Conservation (phyloP, 2,329 filamentous ascomycete genomes). For the Aureobasidium sp. region DNA sequence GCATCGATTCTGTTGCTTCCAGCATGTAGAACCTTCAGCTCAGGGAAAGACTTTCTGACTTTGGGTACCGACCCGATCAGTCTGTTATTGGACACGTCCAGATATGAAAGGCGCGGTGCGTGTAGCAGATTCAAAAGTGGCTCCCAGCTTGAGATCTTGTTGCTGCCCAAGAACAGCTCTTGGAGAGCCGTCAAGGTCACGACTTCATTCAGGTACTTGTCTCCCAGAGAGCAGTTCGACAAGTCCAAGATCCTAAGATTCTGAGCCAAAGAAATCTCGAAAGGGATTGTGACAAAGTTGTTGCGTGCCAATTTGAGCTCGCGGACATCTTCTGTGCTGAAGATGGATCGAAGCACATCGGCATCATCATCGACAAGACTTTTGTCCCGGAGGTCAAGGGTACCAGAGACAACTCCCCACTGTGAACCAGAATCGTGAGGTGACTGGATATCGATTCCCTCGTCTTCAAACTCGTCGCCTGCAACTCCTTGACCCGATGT, state of each 20-base stretch:
- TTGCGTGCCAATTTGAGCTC: conserved; percentile 70
- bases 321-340: conserved; percentile 40
- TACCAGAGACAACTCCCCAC: conserved; percentile 27
- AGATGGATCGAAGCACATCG: conserved; percentile 34
- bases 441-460: conserved; percentile 15
- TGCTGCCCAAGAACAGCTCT: conserved; percentile 67
- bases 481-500: conserved; percentile 33
- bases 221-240: conserved; percentile 29
- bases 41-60: conserved; percentile 60
- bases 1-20: conserved; percentile 72
- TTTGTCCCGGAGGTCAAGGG: conserved; percentile 33
- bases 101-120: conserved; percentile 65
- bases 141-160: conserved; percentile 62
- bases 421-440: conserved; percentile 12
- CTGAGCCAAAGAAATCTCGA: conserved; percentile 59
- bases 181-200: conserved; percentile 58
- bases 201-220: conserved; percentile 59
- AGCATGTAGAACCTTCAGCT: conserved; percentile 61
- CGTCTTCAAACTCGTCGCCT: conserved; percentile 16
- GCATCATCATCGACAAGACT: conserved; percentile 30
- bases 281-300: conserved; percentile 59
- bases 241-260: conserved; percentile 49
- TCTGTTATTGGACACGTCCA: conserved; percentile 77
- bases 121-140: conserved; percentile 57
- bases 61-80: conserved; percentile 57